Evolutionary conservation across 1,284 basidiomycete species (phyloP).

Genomic region (Cryptococcus sp.): DNA sequence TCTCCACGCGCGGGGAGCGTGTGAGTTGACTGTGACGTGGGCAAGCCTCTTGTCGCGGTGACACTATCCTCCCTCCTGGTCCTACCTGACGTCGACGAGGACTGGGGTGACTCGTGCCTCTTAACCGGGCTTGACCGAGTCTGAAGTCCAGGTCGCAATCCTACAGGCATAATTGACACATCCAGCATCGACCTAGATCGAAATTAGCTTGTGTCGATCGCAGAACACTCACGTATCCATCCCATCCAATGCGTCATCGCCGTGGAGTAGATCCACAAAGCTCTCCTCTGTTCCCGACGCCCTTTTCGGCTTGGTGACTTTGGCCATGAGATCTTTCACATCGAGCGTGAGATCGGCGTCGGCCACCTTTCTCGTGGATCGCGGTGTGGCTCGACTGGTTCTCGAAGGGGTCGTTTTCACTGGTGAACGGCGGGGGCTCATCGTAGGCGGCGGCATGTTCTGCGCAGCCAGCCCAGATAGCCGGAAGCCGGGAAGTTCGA

Average conservation of each 20-base stretch:
- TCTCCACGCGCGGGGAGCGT: neutral
- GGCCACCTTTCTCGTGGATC: neutral
- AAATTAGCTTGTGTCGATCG: slow-evolving; percentile 1
- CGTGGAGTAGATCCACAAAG: slow-evolving; percentile 39
- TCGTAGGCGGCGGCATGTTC: neutral
- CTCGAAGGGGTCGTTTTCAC: slow-evolving; percentile 1
- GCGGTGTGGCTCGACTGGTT: slow-evolving; percentile 7
- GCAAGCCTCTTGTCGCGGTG: neutral
- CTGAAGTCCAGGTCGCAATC: slow-evolving; percentile 4
- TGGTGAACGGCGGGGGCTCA: slow-evolving; percentile 4
- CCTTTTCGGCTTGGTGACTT: slow-evolving; percentile 33
- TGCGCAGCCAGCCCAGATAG: slow-evolving; percentile 1
- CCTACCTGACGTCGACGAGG: neutral
- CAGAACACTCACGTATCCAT: slow-evolving; percentile 26
- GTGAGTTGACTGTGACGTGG: slow-evolving; percentile 3
- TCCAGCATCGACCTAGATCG: slow-evolving; percentile 19
- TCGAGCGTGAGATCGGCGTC: slow-evolving; percentile 37
- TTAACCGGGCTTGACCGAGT: neutral
- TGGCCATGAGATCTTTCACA: slow-evolving; percentile 37
- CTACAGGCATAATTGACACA: slow-evolving; percentile 15
- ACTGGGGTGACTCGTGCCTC: neutral
- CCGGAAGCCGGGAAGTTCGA: slow-evolving; percentile 13
- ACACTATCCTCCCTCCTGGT: neutral
- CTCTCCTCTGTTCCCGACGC: slow-evolving; percentile 43
- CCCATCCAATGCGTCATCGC: slow-evolving; percentile 19